These are phyloP conservation scores for Aspergillus piperis DNA, from an alignment of 2,329 filamentous ascomycete species.

Conservation along the genomic window DNA sequence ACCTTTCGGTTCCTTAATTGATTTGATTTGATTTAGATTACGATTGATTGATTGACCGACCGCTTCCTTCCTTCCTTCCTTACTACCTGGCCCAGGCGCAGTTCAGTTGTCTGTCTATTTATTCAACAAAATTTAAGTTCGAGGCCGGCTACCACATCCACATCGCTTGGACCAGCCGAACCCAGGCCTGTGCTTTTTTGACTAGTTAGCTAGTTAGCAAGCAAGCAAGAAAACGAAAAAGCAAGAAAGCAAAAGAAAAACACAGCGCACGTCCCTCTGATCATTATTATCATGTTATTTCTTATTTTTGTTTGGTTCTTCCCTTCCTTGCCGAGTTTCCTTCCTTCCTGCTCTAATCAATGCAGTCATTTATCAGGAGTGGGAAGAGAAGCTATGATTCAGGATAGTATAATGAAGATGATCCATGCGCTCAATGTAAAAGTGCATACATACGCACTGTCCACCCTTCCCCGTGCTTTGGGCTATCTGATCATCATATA, in stretches of 20 bases:
- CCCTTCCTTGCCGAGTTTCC: background rate
- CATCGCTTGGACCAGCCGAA: background rate
- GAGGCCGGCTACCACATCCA: background rate
- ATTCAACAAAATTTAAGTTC: background rate
- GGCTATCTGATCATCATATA: too few relatives aligned
- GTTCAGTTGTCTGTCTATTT: background rate
- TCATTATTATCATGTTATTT: background rate
- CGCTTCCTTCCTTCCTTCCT: background rate
- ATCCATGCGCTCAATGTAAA: too few relatives aligned
- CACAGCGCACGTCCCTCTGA: slow-evolving; percentile 5
- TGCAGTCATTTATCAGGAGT: slow-evolving; percentile 5
- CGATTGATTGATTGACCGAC: too few relatives aligned
- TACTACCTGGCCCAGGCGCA: background rate
- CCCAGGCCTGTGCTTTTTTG: background rate
- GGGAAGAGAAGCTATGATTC: background rate
- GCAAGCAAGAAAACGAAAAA: background rate
- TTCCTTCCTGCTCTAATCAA: background rate
- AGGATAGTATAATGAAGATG: background rate
- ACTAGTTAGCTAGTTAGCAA: slow-evolving; percentile 4
- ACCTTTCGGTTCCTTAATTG: background rate
- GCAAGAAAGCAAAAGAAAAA: background rate
- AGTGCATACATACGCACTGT: too few relatives aligned
- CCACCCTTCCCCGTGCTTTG: too few relatives aligned
- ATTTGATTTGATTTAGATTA: too few relatives aligned
- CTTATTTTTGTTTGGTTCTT: too few relatives aligned